These are phyloP conservation scores for Thelephora terrestris DNA, from an alignment of 1,284 basidiomycete genomes.

Conservation along the genomic window DNA sequence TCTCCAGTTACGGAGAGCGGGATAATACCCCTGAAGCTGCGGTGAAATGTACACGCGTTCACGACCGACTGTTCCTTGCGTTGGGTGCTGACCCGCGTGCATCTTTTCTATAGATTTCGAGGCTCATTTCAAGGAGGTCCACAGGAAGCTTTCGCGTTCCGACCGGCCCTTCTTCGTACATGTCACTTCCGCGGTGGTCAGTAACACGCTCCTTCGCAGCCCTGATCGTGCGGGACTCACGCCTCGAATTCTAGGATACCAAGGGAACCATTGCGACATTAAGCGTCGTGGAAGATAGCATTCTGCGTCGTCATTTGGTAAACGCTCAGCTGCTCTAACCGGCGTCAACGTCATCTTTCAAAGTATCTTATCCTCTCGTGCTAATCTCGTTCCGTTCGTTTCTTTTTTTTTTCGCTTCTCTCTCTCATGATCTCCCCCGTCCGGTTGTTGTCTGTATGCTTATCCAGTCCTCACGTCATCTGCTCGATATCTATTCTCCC, in stretches of 20 bases:
- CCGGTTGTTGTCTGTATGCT: not conserved
- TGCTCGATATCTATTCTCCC: not conserved
- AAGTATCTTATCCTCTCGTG: not conserved
- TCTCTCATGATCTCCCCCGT: not conserved
- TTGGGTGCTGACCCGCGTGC: not conserved
- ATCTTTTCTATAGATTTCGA: slow-evolving; percentile 41
- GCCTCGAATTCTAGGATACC: slow-evolving; percentile 25
- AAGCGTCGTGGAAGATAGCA: slow-evolving; percentile 40
- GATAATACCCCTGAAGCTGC: slow-evolving; percentile 47
- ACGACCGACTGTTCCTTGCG: not conserved
- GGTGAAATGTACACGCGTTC: slow-evolving; percentile 44
- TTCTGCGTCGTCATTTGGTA: slow-evolving; percentile 41
- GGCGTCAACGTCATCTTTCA: not conserved
- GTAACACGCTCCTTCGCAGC: slow-evolving; percentile 20
- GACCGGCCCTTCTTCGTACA: slow-evolving; percentile 44
- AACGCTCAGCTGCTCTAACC: slow-evolving; percentile 17
- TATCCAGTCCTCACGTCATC: not conserved
- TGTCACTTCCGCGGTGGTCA: slow-evolving; percentile 49
- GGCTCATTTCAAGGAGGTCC: slow-evolving; percentile 49
- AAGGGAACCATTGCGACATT: slow-evolving; percentile 31
- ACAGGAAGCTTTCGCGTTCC: slow-evolving; percentile 36
- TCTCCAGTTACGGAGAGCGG: slow-evolving; percentile 49
- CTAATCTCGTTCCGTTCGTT: not conserved
- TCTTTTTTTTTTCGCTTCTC: not conserved
- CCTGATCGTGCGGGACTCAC: too few relatives aligned